Conservation (phyloP, 2,329 filamentous ascomycete genomes). For the Fusarium tjaetaba region DNA sequence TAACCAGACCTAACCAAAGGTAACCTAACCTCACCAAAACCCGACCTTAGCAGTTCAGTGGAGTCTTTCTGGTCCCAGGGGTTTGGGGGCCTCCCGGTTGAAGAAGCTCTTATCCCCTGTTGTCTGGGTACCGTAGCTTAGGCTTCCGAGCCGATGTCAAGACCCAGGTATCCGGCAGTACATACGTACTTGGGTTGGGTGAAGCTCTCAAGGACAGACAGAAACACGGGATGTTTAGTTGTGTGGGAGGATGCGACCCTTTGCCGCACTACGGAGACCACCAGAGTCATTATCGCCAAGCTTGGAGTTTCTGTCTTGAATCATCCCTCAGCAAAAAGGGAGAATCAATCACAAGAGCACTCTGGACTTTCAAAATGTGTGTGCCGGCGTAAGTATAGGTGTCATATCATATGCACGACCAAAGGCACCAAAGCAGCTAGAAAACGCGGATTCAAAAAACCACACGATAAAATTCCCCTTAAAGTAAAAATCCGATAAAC, state of each 20-base stretch:
- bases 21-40: constrained; percentile 16
- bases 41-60: constrained; percentile 25
- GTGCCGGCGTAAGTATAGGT: neutral
- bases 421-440: constrained; percentile 11
- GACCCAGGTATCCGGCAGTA: constrained; percentile 17
- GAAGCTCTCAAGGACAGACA: constrained; percentile 16
- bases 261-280: constrained; percentile 9
- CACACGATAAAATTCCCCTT: neutral
- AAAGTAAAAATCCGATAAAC: constrained; percentile 8
- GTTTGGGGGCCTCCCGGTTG: constrained; percentile 17
- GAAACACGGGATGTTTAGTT: neutral
- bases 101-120: constrained; percentile 31
- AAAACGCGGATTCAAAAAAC: neutral
- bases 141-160: constrained; percentile 19
- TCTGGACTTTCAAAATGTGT: neutral
- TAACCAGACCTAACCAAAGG: neutral
- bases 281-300: neutral
- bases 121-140: constrained; percentile 27
- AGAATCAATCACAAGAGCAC: neutral
- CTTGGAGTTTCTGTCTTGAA: neutral
- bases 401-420: constrained; percentile 17
- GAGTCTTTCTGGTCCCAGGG: constrained; percentile 11
- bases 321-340: constrained; percentile 22
- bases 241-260: constrained; percentile 28
- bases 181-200: neutral